Percentiles rank a stretch among this genome's conserved stretches.
These are phyloP conservation scores for Eutrema salsugineum DNA, from an alignment of 441 rosid genomes.

Conservation along the genomic window DNA sequence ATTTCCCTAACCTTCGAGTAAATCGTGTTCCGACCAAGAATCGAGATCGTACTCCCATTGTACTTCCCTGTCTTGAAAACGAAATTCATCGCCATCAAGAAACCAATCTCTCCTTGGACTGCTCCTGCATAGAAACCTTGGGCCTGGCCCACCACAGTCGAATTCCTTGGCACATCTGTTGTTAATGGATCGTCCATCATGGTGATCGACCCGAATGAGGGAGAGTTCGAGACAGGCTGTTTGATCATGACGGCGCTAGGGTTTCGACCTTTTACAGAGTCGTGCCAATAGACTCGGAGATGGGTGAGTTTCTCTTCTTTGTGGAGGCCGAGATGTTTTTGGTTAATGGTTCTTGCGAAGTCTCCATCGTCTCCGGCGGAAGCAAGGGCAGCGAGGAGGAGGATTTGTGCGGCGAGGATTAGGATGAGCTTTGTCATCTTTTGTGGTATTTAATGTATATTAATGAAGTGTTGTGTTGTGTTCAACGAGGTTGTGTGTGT, in stretches of 20 bases:
- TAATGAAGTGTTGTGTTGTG: background rate
- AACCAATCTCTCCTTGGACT: conserved; percentile 31
- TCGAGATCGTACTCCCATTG: conserved; percentile 51
- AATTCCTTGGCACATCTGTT: background rate
- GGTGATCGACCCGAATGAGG: conserved; percentile 1
- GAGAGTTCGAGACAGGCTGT: conserved; percentile 13
- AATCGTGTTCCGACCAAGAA: conserved; percentile 49
- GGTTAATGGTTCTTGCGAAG: conserved; percentile 2
- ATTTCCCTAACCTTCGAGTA: conserved; percentile 45
- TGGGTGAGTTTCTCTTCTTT: conserved; percentile 51
- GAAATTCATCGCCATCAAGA: conserved; percentile 54
- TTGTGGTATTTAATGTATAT: background rate
- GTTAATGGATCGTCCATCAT: conserved; percentile 23
- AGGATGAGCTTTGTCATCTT: background rate
- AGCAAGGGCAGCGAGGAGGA: background rate
- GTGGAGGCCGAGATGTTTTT: conserved; percentile 11
- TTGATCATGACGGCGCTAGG: conserved; percentile 41
- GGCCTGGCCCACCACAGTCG: conserved; percentile 16
- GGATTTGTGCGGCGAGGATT: conserved; percentile 1
- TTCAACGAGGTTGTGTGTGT: background rate
- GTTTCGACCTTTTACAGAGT: conserved; percentile 40
- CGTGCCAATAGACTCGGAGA: conserved; percentile 68
- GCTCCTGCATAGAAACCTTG: conserved; percentile 14
- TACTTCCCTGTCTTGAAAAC: conserved; percentile 54
- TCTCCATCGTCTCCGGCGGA: background rate